Evolutionary conservation across 805 yeast genomes (phyloP).

Genomic region (Peterozyma xylosa): DNA sequence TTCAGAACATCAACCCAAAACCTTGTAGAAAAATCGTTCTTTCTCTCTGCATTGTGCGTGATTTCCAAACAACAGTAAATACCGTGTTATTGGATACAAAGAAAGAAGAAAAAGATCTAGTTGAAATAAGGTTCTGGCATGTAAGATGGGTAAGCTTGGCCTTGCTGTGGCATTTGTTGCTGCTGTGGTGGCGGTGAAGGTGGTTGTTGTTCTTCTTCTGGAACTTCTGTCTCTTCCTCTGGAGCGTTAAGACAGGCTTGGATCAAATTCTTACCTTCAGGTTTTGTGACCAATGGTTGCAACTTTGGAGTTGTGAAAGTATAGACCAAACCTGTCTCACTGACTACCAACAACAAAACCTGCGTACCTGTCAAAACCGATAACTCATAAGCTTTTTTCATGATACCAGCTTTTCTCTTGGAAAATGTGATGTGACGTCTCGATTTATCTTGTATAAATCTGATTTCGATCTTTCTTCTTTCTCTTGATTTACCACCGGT

Average conservation of each 20-base stretch:
- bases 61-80: background rate
- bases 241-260: slow-evolving; percentile 97
- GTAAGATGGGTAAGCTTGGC: slow-evolving; percentile 19
- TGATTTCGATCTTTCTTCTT: slow-evolving; percentile 88
- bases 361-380: slow-evolving; percentile 97
- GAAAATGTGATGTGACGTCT: slow-evolving; percentile 97
- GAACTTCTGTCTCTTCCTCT: slow-evolving; percentile 67
- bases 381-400: slow-evolving; percentile 98
- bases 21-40: too few species aligned
- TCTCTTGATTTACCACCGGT: slow-evolving; percentile 45
- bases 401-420: slow-evolving; percentile 96
- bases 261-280: slow-evolving; percentile 93
- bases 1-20: too few species aligned
- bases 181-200: slow-evolving; percentile 21
- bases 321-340: slow-evolving; percentile 97
- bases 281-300: slow-evolving; percentile 94
- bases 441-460: slow-evolving; percentile 94
- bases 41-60: too few species aligned
- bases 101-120: background rate
- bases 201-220: slow-evolving; percentile 9
- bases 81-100: slow-evolving; percentile 10
- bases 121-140: slow-evolving; percentile 8
- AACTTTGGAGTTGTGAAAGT: slow-evolving; percentile 98
- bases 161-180: slow-evolving; percentile 20
- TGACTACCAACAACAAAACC: slow-evolving; percentile 86